Base-by-base conservation (phyloP, 1,284 basidiomycete genomes). In the Naganishia sp. region DNA sequence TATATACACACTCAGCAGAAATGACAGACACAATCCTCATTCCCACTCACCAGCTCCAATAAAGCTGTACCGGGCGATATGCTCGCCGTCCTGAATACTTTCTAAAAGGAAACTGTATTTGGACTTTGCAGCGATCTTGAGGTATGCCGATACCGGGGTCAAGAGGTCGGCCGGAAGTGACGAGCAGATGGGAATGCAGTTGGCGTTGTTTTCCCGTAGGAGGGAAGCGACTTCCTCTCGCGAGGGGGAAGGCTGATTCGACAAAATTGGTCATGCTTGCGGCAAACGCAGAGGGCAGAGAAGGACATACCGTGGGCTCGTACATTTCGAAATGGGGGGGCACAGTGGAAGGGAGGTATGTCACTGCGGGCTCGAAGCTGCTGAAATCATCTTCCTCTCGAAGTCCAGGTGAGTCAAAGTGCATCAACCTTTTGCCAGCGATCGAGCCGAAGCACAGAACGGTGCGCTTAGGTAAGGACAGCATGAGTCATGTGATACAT, bases 141-240 rank as follows among this genome's bases (percentile, higher is more conserved):
- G 86, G 79, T 98, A 99, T 17, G 96, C 94, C 78, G 94, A 91
- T 74, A 95, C 95, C 77, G 96, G 96, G 15, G 96, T 99, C 68
- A 99, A 85, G 67, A 98, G 87, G 78, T 99, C 96, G 65, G 94
- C 94, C 28, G 96, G 93, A 9, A 99, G 84, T 72, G 94, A 89
- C 66, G 94, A 85, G 80, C 88, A 99, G 71, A 99, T 86, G 18
- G 95, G 95, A 47, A 99, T 86, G 74, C 90, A 93, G 76, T 95
- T 95, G 75, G 94, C 93, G 65, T 75, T 35, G n/a, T 58, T 49
- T 15, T 54, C 32, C 11, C 13, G 25, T 43, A 77, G 66, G 63
- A 79, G 68, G 42, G 68, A 51, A 56, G 68, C 72, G 58, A 79
- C 69, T 62, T 79, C 73, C 23, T 74, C 71, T 35, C 76, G 68